These are phyloP conservation scores for Chrysanthemum seticuspe DNA, from an alignment of 129 eudicot genomes.

Conservation along the genomic window DNA sequence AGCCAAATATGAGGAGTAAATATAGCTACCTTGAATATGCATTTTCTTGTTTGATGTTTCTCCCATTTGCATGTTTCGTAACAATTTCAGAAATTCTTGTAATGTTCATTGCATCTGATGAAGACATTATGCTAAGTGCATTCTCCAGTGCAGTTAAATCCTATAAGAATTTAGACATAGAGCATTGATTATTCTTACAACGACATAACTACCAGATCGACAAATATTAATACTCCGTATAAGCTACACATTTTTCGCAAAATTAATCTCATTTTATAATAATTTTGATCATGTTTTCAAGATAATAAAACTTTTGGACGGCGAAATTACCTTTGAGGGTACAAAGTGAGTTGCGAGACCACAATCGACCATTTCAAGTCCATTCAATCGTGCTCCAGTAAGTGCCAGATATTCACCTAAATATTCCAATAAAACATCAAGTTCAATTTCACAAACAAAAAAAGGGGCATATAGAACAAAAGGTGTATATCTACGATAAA, in stretches of 20 bases:
- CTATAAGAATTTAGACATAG: constrained; percentile 12
- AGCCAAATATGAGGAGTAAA: no score
- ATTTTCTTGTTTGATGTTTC: no score
- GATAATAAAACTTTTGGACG: not conserved
- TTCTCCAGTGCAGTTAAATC: constrained; percentile 35
- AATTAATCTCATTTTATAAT: not conserved
- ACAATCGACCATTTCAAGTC: constrained; percentile 46
- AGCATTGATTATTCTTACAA: not conserved
- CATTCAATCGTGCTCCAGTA: constrained; percentile 44
- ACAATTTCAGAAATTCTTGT: constrained; percentile 25
- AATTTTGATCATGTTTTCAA: not conserved
- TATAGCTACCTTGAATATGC: no score
- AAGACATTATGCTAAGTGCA: constrained; percentile 26
- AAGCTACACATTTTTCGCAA: not conserved
- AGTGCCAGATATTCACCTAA: constrained; percentile 55
- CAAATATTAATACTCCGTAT: not conserved
- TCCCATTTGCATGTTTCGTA: constrained; percentile 14
- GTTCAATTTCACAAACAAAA: not conserved
- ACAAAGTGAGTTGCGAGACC: constrained; percentile 64
- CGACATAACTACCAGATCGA: not conserved
- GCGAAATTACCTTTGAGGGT: constrained; percentile 41
- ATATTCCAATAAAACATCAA: not conserved
- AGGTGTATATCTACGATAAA: not conserved
- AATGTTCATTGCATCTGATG: constrained; percentile 15
- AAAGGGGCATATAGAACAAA: constrained; percentile 9